A percentile compares a stretch with the other conserved stretches of the same genome.
These are phyloP conservation scores for Sodiomyces alkalinus DNA, from an alignment of 2,329 filamentous ascomycete species.

Conservation along the genomic window DNA sequence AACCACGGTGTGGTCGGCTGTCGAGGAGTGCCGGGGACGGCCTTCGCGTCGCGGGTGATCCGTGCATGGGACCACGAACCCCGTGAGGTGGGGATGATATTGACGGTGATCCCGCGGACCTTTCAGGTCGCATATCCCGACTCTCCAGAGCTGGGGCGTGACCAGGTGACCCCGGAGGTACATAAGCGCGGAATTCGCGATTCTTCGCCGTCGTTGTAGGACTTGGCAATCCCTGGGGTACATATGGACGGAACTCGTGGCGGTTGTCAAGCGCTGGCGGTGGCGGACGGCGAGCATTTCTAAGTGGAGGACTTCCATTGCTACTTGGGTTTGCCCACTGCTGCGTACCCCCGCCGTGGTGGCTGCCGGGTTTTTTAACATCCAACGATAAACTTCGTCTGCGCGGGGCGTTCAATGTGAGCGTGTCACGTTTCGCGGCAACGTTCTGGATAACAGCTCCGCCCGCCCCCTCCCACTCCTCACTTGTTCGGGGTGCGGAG, in stretches of 20 bases:
- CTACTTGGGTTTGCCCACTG: background rate
- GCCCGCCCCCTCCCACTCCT: slow-evolving; percentile 23
- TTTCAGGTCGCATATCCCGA: background rate
- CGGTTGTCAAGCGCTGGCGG: no score
- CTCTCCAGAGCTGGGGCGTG: no score
- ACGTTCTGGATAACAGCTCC: slow-evolving; percentile 32
- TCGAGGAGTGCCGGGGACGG: no score
- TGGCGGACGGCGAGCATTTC: slow-evolving; percentile 5
- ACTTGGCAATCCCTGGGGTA: no score
- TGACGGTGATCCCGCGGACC: background rate
- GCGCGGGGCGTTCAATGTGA: slow-evolving; percentile 28
- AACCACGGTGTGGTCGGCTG: no score
- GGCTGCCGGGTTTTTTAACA: slow-evolving; percentile 17
- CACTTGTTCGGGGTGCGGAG: slow-evolving; percentile 22
- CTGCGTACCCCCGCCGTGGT: background rate
- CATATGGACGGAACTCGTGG: no score
- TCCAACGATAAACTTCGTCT: slow-evolving; percentile 33
- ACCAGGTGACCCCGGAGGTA: no score
- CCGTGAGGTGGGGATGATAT: background rate
- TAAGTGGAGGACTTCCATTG: slow-evolving; percentile 4
- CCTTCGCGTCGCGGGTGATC: no score
- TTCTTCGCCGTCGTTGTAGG: no score
- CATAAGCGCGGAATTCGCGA: no score
- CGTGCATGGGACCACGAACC: background rate
- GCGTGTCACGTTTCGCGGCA: slow-evolving; percentile 33